These are phyloP conservation scores for Bombardia bombarda DNA, from an alignment of 495 filamentous ascomycete species.

Conservation along the genomic window DNA sequence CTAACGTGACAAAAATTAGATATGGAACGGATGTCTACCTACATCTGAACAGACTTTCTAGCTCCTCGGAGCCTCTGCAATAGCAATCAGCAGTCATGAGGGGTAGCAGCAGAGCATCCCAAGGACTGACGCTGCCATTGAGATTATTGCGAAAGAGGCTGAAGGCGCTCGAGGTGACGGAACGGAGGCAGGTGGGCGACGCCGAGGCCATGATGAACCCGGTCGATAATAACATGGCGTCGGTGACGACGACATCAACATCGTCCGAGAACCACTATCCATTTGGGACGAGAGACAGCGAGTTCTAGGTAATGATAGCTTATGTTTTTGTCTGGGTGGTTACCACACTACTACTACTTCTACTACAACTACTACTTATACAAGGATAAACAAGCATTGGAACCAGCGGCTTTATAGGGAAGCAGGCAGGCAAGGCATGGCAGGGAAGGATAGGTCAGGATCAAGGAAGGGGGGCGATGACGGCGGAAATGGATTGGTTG, in stretches of 20 bases:
- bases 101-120: constrained; percentile 46
- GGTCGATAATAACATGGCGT: too few species aligned
- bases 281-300: neutral
- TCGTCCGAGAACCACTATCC: neutral
- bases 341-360: too few species aligned
- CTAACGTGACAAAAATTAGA: constrained; percentile 35
- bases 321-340: too few species aligned
- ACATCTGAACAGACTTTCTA: constrained; percentile 89
- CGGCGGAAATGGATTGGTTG: neutral
- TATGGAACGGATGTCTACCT: constrained; percentile 99
- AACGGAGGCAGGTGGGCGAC: constrained; percentile 82
- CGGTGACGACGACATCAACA: too few species aligned
- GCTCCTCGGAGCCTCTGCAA: constrained; percentile 93
- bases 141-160: constrained; percentile 53
- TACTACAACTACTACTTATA: too few species aligned
- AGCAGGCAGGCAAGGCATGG: too few species aligned
- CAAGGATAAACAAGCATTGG: too few species aligned
- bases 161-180: constrained; percentile 59
- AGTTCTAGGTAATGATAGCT: neutral
- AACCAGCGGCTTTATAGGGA: too few species aligned
- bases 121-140: constrained; percentile 75
- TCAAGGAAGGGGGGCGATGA: neutral
- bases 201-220: constrained; percentile 57
- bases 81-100: constrained; percentile 98
- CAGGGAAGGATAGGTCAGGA: too few species aligned